Evolutionary conservation across 2,329 filamentous ascomycete genomes (phyloP), one percentile per base, ranked within the genome.

Genomic region (Aureobasidium subglaciale): DNA sequence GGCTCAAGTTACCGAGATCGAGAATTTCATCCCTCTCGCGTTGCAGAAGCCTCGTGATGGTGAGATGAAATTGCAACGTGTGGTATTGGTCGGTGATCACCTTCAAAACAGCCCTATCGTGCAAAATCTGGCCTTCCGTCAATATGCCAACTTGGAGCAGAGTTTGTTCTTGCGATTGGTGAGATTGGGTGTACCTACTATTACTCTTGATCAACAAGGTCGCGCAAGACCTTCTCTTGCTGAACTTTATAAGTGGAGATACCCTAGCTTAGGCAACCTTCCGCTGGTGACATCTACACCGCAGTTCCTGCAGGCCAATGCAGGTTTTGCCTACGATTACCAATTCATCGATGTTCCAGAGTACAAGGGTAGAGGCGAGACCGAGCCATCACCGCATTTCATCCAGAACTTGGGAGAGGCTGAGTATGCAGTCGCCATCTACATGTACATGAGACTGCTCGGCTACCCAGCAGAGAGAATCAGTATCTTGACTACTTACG

Each of bases 351-450:
- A 96, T 63, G 91, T 99, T 1, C 85, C 86, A 2, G 87, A 96
- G 67, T 99, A 96, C 75, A 95, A 95, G 71, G 90, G 88, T 32
- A 79, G 79, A 56, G 93, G 93, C 48, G 93, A 99, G 73, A 81
- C 83, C 48, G 90, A 96, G 68, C 93, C 93, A 1, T 88, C 86
- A 22, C 89, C 92, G 20, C 92, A 97, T 71, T 99, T 96, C 70
- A 86, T 97, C 55, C 92, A 97, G 70, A 99, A 99, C 65, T 74
- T 97, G 41, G 93, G 93, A 43, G 93, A 99, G 72, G 93, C 93
- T 2, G 95, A 99, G 72, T 99, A 97, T 68, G 88, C 90, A 2
- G 93, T 97, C 24, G 93, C 93, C 3, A 80, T 99, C 27, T 99
- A 85, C 73, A 90, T 96, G 73, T 99, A 97, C 69, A 97, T 99